Base-by-base conservation (phyloP, 108 stramenopile genomes). In the Fragilaria radians region DNA sequence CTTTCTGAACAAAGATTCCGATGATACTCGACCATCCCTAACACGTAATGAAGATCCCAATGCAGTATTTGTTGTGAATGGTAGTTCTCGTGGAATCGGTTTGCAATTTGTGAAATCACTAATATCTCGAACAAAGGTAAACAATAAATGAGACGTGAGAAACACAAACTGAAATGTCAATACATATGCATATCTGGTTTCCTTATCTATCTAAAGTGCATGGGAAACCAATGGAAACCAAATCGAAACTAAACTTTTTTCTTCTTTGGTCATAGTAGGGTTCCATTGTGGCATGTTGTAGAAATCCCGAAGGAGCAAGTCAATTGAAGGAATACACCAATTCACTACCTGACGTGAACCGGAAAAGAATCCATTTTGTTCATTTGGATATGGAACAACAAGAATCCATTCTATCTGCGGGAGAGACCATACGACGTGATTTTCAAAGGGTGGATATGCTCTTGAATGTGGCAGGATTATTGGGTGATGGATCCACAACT, bases 381-480 rank as follows among this genome's bases (percentile, higher is more conserved):
- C 54, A 54, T 2, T 51, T 92, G 5, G 91, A 92, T 74, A n/a
- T 92, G 53, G 76, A 82, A 59, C 52, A 82, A 55, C 85, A 86
- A 52, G 28, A 56, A 0, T 63, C 78, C 4, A 82, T 92, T 32
- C 81, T 82, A 47, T 18, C 54, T 1, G 58, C 80, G 7, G 82
- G 54, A 19, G 9, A 48, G 27, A 32, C 50, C 28, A 71, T 91
- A 7, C 61, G 68, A 46, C 33, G 58, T 33, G 62, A 55, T 9
- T 84, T 71, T 49, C 49, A 66, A 32, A 71, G 85, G 18, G 80
- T 94, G 11, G 88, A 94, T 61, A 47, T 72, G 0, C 60, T 94
- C 0, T 63, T 89, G 45, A 89, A 94, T 63, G 85, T 87, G 7
- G 89, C 84, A 26, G 93, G 93, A 5, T 59, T 94, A 46, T 55